Conservation (phyloP, 164 flowering plant genomes). For the Piper betle region DNA sequence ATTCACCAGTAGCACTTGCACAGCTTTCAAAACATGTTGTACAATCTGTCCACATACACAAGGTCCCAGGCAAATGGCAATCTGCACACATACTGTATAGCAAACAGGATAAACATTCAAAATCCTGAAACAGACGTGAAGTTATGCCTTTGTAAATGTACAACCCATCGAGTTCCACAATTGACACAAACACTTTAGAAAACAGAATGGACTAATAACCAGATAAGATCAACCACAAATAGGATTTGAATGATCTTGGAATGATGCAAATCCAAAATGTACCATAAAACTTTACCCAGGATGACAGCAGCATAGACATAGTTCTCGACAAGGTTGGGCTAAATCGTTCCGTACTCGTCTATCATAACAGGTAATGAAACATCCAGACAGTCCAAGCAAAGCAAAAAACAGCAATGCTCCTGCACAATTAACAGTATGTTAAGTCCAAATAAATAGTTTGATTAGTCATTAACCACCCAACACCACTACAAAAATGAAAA, state of each 20-base stretch:
- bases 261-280: too few relatives aligned
- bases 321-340: slow-evolving; percentile 95
- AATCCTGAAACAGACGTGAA: background rate
- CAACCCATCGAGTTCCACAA: background rate
- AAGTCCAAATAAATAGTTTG: background rate
- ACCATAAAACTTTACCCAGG: slow-evolving; percentile 58
- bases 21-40: slow-evolving; percentile 83
- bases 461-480: background rate
- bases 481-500: background rate
- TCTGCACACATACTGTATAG: slow-evolving; percentile 86
- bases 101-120: background rate
- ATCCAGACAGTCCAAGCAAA: slow-evolving; percentile 85
- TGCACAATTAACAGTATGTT: slow-evolving; percentile 18
- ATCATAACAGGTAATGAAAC: slow-evolving; percentile 97
- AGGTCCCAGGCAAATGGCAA: slow-evolving; percentile 93
- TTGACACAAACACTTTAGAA: background rate
- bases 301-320: slow-evolving; percentile 96
- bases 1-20: slow-evolving; percentile 78
- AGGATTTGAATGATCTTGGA: background rate
- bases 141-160: background rate
- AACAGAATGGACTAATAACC: too few relatives aligned
- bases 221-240: background rate
- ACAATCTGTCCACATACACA: slow-evolving; percentile 98
- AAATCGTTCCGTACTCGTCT: slow-evolving; percentile 87
- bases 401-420: slow-evolving; percentile 97